Evolutionary conservation across 1,284 basidiomycete species (phyloP).

Genomic region (Omphalotus olearius): DNA sequence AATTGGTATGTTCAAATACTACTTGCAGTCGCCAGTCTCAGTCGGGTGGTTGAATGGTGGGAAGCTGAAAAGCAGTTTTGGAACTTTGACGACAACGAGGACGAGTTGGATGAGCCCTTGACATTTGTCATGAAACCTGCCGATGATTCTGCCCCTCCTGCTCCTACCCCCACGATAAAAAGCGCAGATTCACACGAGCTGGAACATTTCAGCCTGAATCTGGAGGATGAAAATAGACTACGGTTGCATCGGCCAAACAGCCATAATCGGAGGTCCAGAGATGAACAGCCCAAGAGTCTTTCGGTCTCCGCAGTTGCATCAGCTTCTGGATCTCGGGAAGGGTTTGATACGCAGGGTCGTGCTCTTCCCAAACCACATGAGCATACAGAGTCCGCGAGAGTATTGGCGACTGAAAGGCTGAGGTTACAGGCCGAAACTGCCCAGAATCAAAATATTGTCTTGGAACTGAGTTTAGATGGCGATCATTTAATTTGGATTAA

Average conservation of each 20-base stretch:
- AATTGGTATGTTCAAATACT: constrained; percentile 98
- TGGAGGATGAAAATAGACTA: constrained; percentile 55
- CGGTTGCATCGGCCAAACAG: constrained; percentile 46
- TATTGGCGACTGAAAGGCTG: constrained; percentile 80
- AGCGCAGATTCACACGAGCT: constrained; percentile 39
- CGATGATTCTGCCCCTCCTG: constrained; percentile 41
- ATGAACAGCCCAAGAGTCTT: constrained; percentile 50
- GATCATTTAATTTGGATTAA: constrained; percentile 93
- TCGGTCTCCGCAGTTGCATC: constrained; percentile 30
- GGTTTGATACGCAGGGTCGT: constrained; percentile 28
- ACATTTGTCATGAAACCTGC: constrained; percentile 86
- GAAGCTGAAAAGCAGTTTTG: constrained; percentile 99
- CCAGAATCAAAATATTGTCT: constrained; percentile 90
- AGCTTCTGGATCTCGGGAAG: constrained; percentile 2
- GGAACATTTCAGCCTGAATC: constrained; percentile 41
- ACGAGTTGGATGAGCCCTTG: constrained; percentile 85
- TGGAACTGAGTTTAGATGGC: constrained; percentile 92
- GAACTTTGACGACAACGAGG: constrained; percentile 96
- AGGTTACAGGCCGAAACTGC: constrained; percentile 87
- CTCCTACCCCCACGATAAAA: constrained; percentile 37
- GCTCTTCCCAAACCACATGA: constrained; percentile 43
- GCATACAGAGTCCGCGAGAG: constrained; percentile 65
- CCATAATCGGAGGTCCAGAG: constrained; percentile 50
- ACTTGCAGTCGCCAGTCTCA: constrained; percentile 94
- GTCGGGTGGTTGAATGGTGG: constrained; percentile 99